Evolutionary conservation across 768 basidiomycete genomes (phyloP).

Genomic region (Phlebiopsis gigantea): DNA sequence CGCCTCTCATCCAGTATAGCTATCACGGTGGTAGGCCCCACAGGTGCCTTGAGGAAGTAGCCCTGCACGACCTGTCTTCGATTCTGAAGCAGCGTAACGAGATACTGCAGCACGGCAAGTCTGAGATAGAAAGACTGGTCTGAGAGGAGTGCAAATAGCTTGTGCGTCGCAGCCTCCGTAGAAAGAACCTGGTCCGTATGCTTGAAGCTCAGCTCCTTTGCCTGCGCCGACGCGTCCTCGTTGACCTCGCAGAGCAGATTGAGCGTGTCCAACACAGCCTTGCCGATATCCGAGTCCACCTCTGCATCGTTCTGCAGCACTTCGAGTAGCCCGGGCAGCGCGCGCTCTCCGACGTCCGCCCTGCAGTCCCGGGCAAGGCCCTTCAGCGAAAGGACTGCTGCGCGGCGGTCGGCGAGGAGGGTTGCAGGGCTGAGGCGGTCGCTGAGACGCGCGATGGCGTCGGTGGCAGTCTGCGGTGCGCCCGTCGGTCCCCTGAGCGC

Average conservation of each 20-base stretch:
- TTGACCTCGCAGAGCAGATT: slow-evolving; percentile 79
- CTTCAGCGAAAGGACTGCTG: slow-evolving; percentile 90
- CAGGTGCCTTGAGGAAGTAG: slow-evolving; percentile 86
- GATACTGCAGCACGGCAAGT: slow-evolving; percentile 76
- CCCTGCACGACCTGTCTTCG: slow-evolving; percentile 77
- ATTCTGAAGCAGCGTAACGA: slow-evolving; percentile 77
- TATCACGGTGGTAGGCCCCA: slow-evolving; percentile 69
- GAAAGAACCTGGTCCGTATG: slow-evolving; percentile 79
- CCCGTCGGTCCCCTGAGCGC: slow-evolving; percentile 82
- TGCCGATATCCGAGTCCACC: slow-evolving; percentile 87
- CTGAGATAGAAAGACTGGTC: slow-evolving; percentile 81
- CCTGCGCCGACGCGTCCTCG: slow-evolving; percentile 33
- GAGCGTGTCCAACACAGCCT: slow-evolving; percentile 88
- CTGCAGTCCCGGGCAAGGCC: slow-evolving; percentile 90
- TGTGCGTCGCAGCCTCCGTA: slow-evolving; percentile 66
- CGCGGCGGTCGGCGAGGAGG: slow-evolving; percentile 85
- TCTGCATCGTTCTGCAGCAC: slow-evolving; percentile 85
- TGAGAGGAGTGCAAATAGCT: slow-evolving; percentile 69
- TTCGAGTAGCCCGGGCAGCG: slow-evolving; percentile 72
- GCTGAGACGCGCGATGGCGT: slow-evolving; percentile 83
- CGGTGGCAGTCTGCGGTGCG: slow-evolving; percentile 74
- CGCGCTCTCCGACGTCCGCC: slow-evolving; percentile 76
- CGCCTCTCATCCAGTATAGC: slow-evolving; percentile 76
- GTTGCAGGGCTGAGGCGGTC: slow-evolving; percentile 89
- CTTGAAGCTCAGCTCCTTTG: slow-evolving; percentile 73